Conservation (phyloP, 805 yeast species). For the Kodamaea kaohsiungensis region DNA sequence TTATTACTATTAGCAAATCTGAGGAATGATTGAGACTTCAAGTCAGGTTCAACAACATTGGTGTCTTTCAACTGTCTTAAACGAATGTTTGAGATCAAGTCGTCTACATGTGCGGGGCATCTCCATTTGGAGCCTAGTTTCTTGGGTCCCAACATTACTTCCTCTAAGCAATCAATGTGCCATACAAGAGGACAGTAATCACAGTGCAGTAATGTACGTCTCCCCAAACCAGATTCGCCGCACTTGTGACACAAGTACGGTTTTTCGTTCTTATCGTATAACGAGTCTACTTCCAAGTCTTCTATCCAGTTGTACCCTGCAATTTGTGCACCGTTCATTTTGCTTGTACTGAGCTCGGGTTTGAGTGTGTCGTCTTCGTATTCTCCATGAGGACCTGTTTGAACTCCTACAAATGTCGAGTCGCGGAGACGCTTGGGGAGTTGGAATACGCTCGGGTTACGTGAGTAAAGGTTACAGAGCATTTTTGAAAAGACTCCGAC, state of each 20-base stretch:
- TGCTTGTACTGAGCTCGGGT: constrained; percentile 33
- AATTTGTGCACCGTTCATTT: constrained; percentile 20
- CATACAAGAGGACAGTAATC: constrained; percentile 81
- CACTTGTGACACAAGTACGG: constrained; percentile 77
- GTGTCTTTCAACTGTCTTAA: constrained; percentile 54
- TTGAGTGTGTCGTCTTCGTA: constrained; percentile 55
- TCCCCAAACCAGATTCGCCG: constrained; percentile 62
- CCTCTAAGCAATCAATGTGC: constrained; percentile 86
- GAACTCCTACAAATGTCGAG: constrained; percentile 65
- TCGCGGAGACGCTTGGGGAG: constrained; percentile 73
- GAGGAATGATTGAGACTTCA: constrained; percentile 14
- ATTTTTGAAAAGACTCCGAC: constrained; percentile 58
- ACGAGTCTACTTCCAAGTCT: constrained; percentile 47
- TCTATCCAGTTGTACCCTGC: constrained; percentile 23
- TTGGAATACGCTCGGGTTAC: constrained; percentile 40
- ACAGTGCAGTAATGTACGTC: constrained; percentile 63
- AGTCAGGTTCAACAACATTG: constrained; percentile 52
- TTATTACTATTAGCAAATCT: background rate
- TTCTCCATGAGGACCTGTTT: constrained; percentile 67
- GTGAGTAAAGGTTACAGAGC: constrained; percentile 50
- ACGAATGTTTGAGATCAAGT: constrained; percentile 34
- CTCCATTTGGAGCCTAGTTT: constrained; percentile 81
- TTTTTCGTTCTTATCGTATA: constrained; percentile 67
- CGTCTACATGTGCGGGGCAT: constrained; percentile 83
- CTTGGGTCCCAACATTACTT: constrained; percentile 73